phyloP scores from a whole-genome alignment of 1,284 basidiomycete genomes.

The Microbotryomycetes sp. region DNA sequence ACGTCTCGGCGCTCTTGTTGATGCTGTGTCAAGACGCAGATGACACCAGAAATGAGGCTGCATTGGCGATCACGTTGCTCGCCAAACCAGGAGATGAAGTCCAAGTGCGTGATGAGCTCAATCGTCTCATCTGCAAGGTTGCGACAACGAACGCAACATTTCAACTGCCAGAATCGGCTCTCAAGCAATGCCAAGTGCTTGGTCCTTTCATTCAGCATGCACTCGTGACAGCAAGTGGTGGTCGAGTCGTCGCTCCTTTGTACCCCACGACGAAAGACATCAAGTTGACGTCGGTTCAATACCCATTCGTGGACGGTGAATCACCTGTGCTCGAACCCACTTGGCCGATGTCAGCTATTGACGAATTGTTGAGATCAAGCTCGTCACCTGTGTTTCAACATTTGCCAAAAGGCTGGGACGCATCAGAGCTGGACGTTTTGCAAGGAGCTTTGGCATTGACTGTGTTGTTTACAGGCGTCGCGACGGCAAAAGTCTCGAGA shows the following conservation, averaged over 20 bases:
- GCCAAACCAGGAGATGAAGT: constrained; percentile 43
- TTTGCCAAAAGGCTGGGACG: constrained; percentile 67
- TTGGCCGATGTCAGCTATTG: constrained; percentile 67
- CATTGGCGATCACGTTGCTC: constrained; percentile 6
- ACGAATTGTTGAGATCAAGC: constrained; percentile 74
- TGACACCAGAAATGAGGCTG: background rate
- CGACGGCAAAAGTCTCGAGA: constrained; percentile 2
- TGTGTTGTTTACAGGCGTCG: constrained; percentile 40
- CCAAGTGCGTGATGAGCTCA: constrained; percentile 37
- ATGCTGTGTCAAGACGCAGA: no score
- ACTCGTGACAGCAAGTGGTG: constrained; percentile 41
- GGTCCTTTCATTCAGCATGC: constrained; percentile 45
- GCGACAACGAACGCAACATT: background rate
- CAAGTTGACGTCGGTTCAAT: constrained; percentile 41
- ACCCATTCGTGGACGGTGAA: constrained; percentile 42
- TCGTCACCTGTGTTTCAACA: constrained; percentile 62
- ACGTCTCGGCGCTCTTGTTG: background rate
- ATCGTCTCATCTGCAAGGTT: background rate
- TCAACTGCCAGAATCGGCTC: background rate
- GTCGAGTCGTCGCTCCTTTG: constrained; percentile 39
- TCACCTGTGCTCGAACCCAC: constrained; percentile 59
- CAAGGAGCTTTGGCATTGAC: constrained; percentile 59
- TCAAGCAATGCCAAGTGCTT: constrained; percentile 39
- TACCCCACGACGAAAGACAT: constrained; percentile 42
- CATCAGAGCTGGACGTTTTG: constrained; percentile 71